phyloP scores from a whole-genome alignment of 805 yeast species.

The Candida lessepsii region DNA sequence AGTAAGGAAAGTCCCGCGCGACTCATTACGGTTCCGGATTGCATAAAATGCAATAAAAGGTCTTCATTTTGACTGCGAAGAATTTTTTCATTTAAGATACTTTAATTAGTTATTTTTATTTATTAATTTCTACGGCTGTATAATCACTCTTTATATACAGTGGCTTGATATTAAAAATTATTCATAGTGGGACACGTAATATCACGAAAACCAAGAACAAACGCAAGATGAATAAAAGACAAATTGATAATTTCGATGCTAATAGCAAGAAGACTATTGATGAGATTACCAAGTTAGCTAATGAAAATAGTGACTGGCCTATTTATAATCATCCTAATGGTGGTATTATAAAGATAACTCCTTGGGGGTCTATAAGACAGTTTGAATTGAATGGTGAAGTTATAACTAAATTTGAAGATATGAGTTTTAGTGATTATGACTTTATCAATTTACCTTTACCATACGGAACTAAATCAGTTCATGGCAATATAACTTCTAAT shows the following conservation, averaged over 20 bases:
- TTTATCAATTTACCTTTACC: conserved; percentile 12
- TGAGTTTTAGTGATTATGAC: conserved; percentile 25
- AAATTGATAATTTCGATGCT: conserved; percentile 10
- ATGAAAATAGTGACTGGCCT: conserved; percentile 48
- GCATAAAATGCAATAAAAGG: background rate
- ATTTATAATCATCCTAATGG: conserved; percentile 61
- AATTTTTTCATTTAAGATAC: conserved; percentile 3
- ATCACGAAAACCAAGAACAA: background rate
- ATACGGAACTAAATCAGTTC: conserved; percentile 2
- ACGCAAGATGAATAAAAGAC: conserved; percentile 13
- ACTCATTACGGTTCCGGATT: conserved; percentile 3
- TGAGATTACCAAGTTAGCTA: conserved; percentile 17
- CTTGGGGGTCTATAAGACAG: conserved; percentile 59
- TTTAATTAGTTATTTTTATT: conserved; percentile 4
- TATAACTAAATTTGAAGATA: conserved; percentile 50
- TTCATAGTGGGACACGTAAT: too few species aligned
- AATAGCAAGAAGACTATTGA: conserved; percentile 16
- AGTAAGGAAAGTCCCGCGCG: conserved; percentile 2
- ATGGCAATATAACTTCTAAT: conserved; percentile 2
- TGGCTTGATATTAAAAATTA: background rate
- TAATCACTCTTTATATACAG: conserved; percentile 5
- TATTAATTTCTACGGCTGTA: background rate
- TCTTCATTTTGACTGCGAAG: conserved; percentile 6
- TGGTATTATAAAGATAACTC: conserved; percentile 59
- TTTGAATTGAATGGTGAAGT: conserved; percentile 44